phyloP scores from a whole-genome alignment of 2,329 filamentous ascomycete species.

The Metarhizium rileyi region DNA sequence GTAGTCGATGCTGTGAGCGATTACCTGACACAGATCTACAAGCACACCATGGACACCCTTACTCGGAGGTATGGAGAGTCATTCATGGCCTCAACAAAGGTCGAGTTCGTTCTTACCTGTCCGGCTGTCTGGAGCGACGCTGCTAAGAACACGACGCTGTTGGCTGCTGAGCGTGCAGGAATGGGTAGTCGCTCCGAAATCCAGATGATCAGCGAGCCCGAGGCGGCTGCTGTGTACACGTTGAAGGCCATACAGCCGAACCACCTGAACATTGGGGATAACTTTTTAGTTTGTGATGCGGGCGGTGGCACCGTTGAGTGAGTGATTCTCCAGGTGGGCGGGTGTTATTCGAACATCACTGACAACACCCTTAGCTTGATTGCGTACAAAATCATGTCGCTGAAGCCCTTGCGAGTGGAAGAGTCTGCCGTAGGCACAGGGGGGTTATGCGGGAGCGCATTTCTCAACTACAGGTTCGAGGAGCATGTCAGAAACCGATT shows the following conservation, averaged over 20 bases:
- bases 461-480: slow-evolving; percentile 73
- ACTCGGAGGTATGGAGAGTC: slow-evolving; percentile 65
- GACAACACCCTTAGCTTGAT: slow-evolving; percentile 43
- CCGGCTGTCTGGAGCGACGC: slow-evolving; percentile 79
- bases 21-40: slow-evolving; percentile 66
- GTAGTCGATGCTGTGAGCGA: slow-evolving; percentile 72
- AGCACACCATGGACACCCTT: slow-evolving; percentile 70
- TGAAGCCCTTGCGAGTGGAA: slow-evolving; percentile 62
- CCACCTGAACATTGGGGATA: slow-evolving; percentile 58
- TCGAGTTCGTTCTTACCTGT: slow-evolving; percentile 72
- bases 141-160: slow-evolving; percentile 73
- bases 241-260: slow-evolving; percentile 72
- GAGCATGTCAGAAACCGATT: slow-evolving; percentile 63
- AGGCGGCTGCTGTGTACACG: slow-evolving; percentile 71
- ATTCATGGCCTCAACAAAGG: slow-evolving; percentile 66
- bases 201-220: slow-evolving; percentile 72
- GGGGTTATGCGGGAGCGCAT: slow-evolving; percentile 67
- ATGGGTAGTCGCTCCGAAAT: slow-evolving; percentile 64
- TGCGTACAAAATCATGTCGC: slow-evolving; percentile 68
- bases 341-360: background rate
- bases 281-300: slow-evolving; percentile 54
- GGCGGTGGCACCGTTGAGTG: slow-evolving; percentile 60
- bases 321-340: slow-evolving; percentile 16
- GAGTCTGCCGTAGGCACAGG: slow-evolving; percentile 74
- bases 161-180: slow-evolving; percentile 67